Evolutionary conservation across 768 basidiomycete species (phyloP).

Genomic region (Nevesoporus exiguus): DNA sequence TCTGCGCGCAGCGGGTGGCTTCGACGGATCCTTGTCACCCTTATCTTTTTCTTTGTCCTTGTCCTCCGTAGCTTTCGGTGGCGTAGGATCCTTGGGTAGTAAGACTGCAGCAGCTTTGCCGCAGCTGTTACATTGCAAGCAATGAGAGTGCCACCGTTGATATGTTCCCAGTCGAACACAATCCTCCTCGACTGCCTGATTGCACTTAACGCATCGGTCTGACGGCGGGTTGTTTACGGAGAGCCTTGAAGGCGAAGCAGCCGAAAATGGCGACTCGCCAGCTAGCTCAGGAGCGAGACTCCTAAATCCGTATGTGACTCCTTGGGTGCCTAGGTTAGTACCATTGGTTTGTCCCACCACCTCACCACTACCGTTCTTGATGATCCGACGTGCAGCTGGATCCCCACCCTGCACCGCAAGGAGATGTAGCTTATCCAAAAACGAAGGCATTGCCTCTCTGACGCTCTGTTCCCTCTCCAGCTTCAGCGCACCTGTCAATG

Average conservation of each 20-base stretch:
- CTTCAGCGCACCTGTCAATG: conserved; percentile 92
- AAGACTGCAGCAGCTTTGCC: conserved; percentile 71
- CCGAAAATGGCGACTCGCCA: conserved; percentile 77
- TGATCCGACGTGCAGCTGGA: conserved; percentile 69
- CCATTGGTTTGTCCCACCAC: conserved; percentile 36
- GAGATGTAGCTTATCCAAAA: conserved; percentile 90
- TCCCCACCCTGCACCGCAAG: conserved; percentile 85
- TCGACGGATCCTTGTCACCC: conserved; percentile 46
- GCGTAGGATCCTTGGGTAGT: conserved; percentile 50
- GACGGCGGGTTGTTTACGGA: conserved; percentile 72
- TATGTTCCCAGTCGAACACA: conserved; percentile 95
- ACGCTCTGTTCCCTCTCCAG: conserved; percentile 88
- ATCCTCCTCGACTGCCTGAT: conserved; percentile 92
- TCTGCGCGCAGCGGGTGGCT: conserved; percentile 61
- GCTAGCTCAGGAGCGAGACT: conserved; percentile 89
- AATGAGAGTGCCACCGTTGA: conserved; percentile 94
- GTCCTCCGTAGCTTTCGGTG: conserved; percentile 50
- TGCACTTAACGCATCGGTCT: conserved; percentile 89
- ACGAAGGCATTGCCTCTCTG: conserved; percentile 79
- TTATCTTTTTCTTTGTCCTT: conserved; percentile 42
- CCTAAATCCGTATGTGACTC: conserved; percentile 89
- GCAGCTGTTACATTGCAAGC: conserved; percentile 81
- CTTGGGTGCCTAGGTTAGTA: conserved; percentile 74
- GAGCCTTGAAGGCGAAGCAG: conserved; percentile 41
- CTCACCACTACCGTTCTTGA: conserved; percentile 73